Base-by-base conservation (phyloP, 2,329 filamentous ascomycete genomes). In the Aspergillus aculeatus region DNA sequence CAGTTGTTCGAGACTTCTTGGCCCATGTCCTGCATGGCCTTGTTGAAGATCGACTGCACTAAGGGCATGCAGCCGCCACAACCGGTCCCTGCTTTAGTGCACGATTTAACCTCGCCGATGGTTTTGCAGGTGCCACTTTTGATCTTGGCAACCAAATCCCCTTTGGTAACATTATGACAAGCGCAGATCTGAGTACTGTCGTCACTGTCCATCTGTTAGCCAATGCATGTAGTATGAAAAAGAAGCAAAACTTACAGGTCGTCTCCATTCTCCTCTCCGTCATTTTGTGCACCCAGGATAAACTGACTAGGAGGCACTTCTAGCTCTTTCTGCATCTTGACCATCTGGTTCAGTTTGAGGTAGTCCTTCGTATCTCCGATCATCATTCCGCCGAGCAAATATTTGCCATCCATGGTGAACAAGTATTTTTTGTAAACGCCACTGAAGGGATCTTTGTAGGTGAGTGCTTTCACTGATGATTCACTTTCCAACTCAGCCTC, bases 381-480 rank as follows among this genome's bases (percentile, higher is more conserved):
- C 91, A 96, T 96, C 91, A 96, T 96, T 4, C 92, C 93, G n/a
- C 92, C 92, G 0, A 96, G 84, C 1, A 96, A 80, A 69, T 94
- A 94, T 73, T 96, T 96, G 26, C 92, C 92, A 71, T 96, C 93
- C 70, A 88, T 80, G 0, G 92, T 96, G 70, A 96, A 96, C 11
- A 96, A 79, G 74, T 95, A 96, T 72, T 96, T 96, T 75, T 96
- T 96, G 80, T 96, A 96, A 1, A 96, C 86, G 51, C 91, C 88
- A 58, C 87, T 84, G 71, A 96, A 96, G 0, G 92, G 92, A 69
- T 96, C 92, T 63, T 89, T 92, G 78, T 96, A 96, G 0, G 89
- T 94, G 47, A 96, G 79, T 0, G 92, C 88, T 76, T 96, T 96
- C 67, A 96, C 91, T 0, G 84, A 82, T 3, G 83, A 80, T 62